A percentile compares a stretch with the other conserved stretches of the same genome.
Conservation (phyloP, 225 moss, liverwort and hornwort species). For the Anthoceros angustus region DNA sequence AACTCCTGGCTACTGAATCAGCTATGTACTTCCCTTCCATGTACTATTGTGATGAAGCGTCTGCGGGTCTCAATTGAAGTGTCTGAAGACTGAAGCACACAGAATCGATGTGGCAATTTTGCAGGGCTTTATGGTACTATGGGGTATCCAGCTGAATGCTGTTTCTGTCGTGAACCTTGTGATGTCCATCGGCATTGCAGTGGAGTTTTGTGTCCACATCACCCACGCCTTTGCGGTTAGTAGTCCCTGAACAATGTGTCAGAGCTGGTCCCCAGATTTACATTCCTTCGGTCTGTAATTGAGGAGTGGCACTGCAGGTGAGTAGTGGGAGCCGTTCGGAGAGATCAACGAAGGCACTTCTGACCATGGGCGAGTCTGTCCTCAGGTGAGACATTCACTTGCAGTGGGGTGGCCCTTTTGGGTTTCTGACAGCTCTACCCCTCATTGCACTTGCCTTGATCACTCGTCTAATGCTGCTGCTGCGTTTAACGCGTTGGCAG, state of each 20-base stretch:
- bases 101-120: background rate
- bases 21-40: background rate
- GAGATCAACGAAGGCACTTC: constrained; percentile 70
- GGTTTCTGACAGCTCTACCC: too few relatives aligned
- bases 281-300: background rate
- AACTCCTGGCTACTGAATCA: constrained; percentile 1
- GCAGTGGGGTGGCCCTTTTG: background rate
- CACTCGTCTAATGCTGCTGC: constrained; percentile 4
- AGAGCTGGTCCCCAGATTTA: background rate
- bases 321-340: constrained; percentile 54
- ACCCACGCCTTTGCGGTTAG: constrained; percentile 79
- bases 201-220: constrained; percentile 95
- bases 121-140: constrained; percentile 94
- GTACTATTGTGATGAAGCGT: background rate
- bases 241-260: background rate
- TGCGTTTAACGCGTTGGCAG: constrained; percentile 18
- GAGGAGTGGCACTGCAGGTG: constrained; percentile 28
- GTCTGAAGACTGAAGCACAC: background rate
- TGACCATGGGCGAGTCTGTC: constrained; percentile 81
- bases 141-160: constrained; percentile 89
- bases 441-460: too few relatives aligned
- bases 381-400: constrained; percentile 44
- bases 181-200: constrained; percentile 90
- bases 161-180: constrained; percentile 93
- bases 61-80: background rate